Evolutionary conservation across 2,329 filamentous ascomycete species (phyloP), one percentile per base, ranked within the genome.

Genomic region (Fusarium hainanense): DNA sequence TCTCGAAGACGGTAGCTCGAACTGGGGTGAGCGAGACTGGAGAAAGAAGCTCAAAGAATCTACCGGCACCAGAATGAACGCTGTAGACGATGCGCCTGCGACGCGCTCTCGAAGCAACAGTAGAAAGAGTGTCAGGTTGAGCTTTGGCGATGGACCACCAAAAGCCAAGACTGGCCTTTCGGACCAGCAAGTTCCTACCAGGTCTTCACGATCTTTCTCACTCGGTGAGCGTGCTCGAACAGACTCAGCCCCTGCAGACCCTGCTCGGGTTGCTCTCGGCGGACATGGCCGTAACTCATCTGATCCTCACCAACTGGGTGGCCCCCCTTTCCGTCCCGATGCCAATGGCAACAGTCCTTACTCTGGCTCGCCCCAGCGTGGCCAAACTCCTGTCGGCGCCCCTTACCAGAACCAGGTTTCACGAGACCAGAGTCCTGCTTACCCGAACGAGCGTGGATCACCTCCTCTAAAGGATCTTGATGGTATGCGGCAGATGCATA

Each of bases 11-110:
- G 93, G 92, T 21, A 97, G 92, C 78, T 82, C 87, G 21, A 84
- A 81, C 25, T 98, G 94, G 94, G 90, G 85, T 46, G 96, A 98
- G 80, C 87, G 90, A 25, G 93, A 98, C 70, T 99, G 96, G 96
- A 89, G 94, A 71, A 92, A 90, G 76, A 89, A 91, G 75, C 81
- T 99, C 77, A 98, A 98, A 81, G 94, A 98, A 62, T 83, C 95
- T 46, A 98, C 95, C 0, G 89, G 92, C 7, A 89, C 88, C 57
- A 89, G 93, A 23, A 95, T 97, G 88, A 89, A 88, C 28, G 85
- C 84, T 18, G 82, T 88, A 50, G 86, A 88, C 47, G 85, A 87
- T n/a, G 82, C 82, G 18, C 78, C 80, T 13, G 37, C 66, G 9
- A 77, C 73, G 23, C 82, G 84, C 28, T 83, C 84, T 63, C 83